Percentiles rank a stretch among this genome's conserved stretches.
Conservation (phyloP, 2,329 filamentous ascomycete genomes). For the Colletotrichum spinosum region DNA sequence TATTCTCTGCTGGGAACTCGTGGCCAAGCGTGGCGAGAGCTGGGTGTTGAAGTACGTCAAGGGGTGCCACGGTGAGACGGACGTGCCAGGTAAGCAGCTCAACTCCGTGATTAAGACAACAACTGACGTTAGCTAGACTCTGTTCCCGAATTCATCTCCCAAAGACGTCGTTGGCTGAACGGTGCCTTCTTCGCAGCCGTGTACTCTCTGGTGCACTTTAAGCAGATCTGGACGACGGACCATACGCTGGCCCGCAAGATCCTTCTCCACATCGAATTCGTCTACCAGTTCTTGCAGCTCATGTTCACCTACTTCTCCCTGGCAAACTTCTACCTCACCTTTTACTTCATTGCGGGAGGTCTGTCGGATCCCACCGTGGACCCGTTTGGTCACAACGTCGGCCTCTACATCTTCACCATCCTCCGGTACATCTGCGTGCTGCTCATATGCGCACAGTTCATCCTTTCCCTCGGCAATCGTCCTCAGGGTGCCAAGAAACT, state of each 20-base stretch:
- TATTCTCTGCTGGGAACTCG: conserved; percentile 93
- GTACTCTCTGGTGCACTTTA: conserved; percentile 95
- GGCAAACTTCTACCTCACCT: conserved; percentile 98
- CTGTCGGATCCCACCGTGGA: conserved; percentile 83
- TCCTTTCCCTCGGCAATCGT: conserved; percentile 94
- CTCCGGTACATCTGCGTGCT: conserved; percentile 88
- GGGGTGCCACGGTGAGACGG: conserved; percentile 94
- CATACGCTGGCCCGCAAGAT: conserved; percentile 91
- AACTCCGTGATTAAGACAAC: not conserved
- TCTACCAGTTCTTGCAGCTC: conserved; percentile 93
- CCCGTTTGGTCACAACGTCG: conserved; percentile 91
- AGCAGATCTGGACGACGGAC: conserved; percentile 92
- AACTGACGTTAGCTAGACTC: conserved; percentile 68
- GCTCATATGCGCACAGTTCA: conserved; percentile 94
- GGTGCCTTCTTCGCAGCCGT: conserved; percentile 98
- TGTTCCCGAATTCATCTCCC: conserved; percentile 96
- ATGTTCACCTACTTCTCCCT: conserved; percentile 98
- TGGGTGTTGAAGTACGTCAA: conserved; percentile 99
- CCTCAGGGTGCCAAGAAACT: conserved; percentile 94
- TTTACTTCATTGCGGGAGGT: conserved; percentile 97
- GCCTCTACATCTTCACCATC: conserved; percentile 85
- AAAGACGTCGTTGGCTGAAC: conserved; percentile 96
- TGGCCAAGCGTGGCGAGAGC: conserved; percentile 92
- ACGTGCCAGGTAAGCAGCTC: conserved; percentile 83
- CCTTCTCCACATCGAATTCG: conserved; percentile 91